Conservation (phyloP, 2,329 filamentous ascomycete species). For the Rhytidhysteron rufulum region DNA sequence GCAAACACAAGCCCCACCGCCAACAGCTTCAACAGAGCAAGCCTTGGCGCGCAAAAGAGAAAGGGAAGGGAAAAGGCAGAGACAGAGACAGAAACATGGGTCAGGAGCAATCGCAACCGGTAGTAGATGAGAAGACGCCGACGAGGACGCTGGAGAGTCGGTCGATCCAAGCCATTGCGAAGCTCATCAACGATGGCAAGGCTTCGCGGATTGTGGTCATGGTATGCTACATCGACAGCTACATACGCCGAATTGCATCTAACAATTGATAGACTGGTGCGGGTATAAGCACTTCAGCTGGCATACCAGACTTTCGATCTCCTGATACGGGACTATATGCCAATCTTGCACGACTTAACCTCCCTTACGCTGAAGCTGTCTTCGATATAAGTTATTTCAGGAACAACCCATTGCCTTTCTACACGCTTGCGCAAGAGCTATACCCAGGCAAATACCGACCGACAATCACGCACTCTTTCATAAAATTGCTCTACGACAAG, state of each 20-base stretch:
- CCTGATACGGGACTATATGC: conserved; percentile 91
- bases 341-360: conserved; percentile 79
- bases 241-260: not conserved
- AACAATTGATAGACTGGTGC: conserved; percentile 62
- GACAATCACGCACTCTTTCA: conserved; percentile 86
- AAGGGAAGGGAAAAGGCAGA: conserved; percentile 22
- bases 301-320: conserved; percentile 90
- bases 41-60: conserved; percentile 19
- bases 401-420: conserved; percentile 82
- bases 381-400: conserved; percentile 92
- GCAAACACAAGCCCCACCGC: conserved; percentile 45
- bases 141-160: conserved; percentile 66
- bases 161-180: conserved; percentile 70
- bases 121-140: conserved; percentile 63
- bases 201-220: conserved; percentile 76
- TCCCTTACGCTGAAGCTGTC: conserved; percentile 87
- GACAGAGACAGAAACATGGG: conserved; percentile 63
- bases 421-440: conserved; percentile 83
- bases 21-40: conserved; percentile 30
- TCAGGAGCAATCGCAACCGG: conserved; percentile 69
- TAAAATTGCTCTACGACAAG: conserved; percentile 76
- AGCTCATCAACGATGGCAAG: conserved; percentile 68
- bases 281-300: conserved; percentile 71
- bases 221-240: conserved; percentile 39
- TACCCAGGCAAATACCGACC: conserved; percentile 87